Percentiles rank a stretch among this genome's conserved stretches.
Conservation (phyloP, 2,329 filamentous ascomycete genomes). For the Davidsoniella neocaledoniae region DNA sequence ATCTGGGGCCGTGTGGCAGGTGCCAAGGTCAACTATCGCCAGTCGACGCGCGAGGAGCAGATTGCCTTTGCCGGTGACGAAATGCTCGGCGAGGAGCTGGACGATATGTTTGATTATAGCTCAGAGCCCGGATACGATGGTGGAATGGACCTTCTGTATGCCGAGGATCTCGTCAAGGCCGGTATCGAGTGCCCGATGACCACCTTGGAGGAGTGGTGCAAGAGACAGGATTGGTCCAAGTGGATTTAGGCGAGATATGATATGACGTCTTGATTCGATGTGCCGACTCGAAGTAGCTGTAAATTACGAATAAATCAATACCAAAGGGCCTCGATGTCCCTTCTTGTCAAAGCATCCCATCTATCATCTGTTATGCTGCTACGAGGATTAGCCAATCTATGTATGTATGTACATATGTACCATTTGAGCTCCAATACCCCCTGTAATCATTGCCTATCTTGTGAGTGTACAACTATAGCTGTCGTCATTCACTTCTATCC, state of each 20-base stretch:
- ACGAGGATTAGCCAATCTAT: no score
- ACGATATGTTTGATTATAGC: slow-evolving; percentile 30
- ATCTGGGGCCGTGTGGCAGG: slow-evolving; percentile 25
- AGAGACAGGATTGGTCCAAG: slow-evolving; percentile 22
- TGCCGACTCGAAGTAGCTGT: no score
- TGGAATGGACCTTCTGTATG: slow-evolving; percentile 25
- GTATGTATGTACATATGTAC: no score
- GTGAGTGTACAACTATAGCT: no score
- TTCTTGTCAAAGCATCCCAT: no score
- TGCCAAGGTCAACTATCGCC: slow-evolving; percentile 21
- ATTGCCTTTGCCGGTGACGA: slow-evolving; percentile 15
- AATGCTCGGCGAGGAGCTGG: slow-evolving; percentile 25
- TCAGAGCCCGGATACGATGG: slow-evolving; percentile 33
- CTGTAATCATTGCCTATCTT: no score
- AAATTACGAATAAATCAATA: no score
- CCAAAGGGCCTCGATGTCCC: no score
- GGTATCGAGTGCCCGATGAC: slow-evolving; percentile 29
- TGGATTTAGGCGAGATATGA: slow-evolving; percentile 1
- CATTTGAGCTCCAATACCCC: no score
- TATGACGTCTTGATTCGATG: not conserved
- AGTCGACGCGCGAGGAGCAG: slow-evolving; percentile 26
- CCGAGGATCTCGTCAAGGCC: slow-evolving; percentile 27
- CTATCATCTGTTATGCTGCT: no score
- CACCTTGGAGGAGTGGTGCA: slow-evolving; percentile 21
- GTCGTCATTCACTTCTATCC: no score